Evolutionary conservation across 2,329 filamentous ascomycete genomes (phyloP).

Genomic region (Neurospora sp.): DNA sequence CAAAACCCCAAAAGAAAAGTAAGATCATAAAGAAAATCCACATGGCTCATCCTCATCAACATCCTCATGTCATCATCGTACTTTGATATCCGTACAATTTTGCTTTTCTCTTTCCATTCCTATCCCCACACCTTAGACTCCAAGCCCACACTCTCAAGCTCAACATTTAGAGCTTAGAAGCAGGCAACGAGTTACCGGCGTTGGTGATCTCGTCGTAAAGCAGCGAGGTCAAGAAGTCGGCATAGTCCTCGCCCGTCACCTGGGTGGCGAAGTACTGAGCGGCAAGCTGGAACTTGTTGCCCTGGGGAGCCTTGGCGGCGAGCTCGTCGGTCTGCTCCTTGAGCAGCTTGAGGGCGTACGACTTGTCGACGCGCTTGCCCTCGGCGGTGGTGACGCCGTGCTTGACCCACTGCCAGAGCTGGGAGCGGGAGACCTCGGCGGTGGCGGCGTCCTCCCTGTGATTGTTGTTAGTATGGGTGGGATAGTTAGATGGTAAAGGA

Average conservation of each 20-base stretch:
- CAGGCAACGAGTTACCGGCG: constrained; percentile 50
- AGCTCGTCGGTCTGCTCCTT: constrained; percentile 77
- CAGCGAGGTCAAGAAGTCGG: constrained; percentile 84
- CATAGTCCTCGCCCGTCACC: constrained; percentile 95
- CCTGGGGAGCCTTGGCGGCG: constrained; percentile 63
- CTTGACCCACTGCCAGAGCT: constrained; percentile 93
- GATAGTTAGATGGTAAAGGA: background rate
- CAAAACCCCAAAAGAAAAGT: background rate
- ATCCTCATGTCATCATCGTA: background rate
- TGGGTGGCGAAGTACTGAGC: constrained; percentile 88
- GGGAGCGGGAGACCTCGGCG: constrained; percentile 86
- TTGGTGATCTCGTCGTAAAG: constrained; percentile 83
- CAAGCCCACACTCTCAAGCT: background rate
- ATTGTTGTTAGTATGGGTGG: background rate
- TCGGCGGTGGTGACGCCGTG: constrained; percentile 68
- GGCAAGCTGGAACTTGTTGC: constrained; percentile 85
- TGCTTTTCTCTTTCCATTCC: background rate
- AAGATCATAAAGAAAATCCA: background rate
- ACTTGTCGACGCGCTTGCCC: constrained; percentile 88
- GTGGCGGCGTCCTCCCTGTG: constrained; percentile 84
- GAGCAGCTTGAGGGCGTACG: constrained; percentile 76
- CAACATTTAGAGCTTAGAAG: constrained; percentile 51
- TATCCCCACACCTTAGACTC: background rate
- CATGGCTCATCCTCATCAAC: background rate
- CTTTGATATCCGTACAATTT: background rate